Conservation (phyloP, 768 basidiomycete genomes). For the Lactifluus piperatus region DNA sequence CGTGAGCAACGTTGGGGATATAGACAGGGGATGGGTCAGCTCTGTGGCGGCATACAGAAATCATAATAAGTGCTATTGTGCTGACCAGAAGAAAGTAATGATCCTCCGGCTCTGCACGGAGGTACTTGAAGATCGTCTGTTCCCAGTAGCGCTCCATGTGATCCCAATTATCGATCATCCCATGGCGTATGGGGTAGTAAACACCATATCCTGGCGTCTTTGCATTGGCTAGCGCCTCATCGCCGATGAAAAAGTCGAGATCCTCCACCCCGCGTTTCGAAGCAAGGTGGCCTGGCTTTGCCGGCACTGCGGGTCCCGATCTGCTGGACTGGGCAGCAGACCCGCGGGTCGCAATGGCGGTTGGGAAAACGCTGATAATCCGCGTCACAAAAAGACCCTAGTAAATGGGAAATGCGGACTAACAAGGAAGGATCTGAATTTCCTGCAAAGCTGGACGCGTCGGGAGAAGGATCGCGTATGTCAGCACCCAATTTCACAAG, state of each 20-base stretch:
- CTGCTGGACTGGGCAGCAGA: conserved; percentile 49
- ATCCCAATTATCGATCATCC: conserved; percentile 97
- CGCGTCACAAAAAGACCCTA: conserved; percentile 3
- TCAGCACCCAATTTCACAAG: background rate
- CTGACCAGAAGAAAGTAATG: conserved; percentile 95
- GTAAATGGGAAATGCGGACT: conserved; percentile 28
- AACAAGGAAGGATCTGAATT: conserved; percentile 99
- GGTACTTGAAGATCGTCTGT: conserved; percentile 99
- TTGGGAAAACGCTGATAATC: conserved; percentile 82
- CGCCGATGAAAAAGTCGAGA: conserved; percentile 99
- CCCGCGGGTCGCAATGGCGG: conserved; percentile 88
- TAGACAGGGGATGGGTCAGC: background rate
- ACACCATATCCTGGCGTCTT: conserved; percentile 93
- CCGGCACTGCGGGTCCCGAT: conserved; percentile 68
- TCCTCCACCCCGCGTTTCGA: conserved; percentile 97
- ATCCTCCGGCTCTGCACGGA: conserved; percentile 96
- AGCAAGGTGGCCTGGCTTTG: conserved; percentile 86
- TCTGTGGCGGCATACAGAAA: background rate
- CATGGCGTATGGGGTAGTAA: conserved; percentile 94
- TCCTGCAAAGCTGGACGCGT: conserved; percentile 71
- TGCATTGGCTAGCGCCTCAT: conserved; percentile 91
- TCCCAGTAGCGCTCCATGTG: conserved; percentile 99
- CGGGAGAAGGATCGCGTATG: background rate
- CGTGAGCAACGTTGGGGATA: background rate
- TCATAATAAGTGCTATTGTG: conserved; percentile 7